Evolutionary conservation across 2,329 filamentous ascomycete genomes (phyloP).

Genomic region (Tothia fuscella): DNA sequence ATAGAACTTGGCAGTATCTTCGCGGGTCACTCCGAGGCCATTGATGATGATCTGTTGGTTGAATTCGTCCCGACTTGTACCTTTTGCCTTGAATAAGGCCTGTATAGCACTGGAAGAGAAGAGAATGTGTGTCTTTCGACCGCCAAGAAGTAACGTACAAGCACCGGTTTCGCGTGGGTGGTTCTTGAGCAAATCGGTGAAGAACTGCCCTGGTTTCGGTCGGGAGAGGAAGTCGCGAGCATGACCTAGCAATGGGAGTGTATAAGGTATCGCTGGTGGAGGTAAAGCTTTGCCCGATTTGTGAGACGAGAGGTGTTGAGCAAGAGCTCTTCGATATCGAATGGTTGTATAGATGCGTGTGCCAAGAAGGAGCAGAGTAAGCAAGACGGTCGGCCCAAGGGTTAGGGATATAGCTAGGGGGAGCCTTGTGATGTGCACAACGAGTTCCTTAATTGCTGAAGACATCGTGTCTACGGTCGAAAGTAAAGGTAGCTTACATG

Average conservation of each 20-base stretch:
- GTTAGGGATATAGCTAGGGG: too few species aligned
- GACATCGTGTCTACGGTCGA: too few species aligned
- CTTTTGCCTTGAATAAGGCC: conserved; percentile 18
- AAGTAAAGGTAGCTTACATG: too few species aligned
- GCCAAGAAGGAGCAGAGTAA: not conserved
- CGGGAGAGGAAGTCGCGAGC: conserved; percentile 18
- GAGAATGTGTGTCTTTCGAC: conserved; percentile 18
- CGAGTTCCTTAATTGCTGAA: too few species aligned
- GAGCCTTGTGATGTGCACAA: too few species aligned
- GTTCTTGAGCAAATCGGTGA: conserved; percentile 16
- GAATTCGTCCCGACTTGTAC: conserved; percentile 17
- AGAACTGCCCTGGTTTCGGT: conserved; percentile 18
- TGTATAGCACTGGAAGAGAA: conserved; percentile 16
- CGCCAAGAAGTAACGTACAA: conserved; percentile 19
- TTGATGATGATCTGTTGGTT: conserved; percentile 17
- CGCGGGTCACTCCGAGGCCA: conserved; percentile 16
- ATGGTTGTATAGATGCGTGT: conserved; percentile 2
- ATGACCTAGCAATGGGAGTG: conserved; percentile 19
- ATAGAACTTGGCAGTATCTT: conserved; percentile 2
- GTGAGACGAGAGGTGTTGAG: not conserved
- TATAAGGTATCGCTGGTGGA: conserved; percentile 19
- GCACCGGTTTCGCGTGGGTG: conserved; percentile 18
- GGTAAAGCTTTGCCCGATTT: not conserved
- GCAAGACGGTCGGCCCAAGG: too few species aligned
- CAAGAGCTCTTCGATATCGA: conserved; percentile 8